These are phyloP conservation scores for Calvatia gigantea DNA, from an alignment of 768 basidiomycete genomes.

Conservation along the genomic window DNA sequence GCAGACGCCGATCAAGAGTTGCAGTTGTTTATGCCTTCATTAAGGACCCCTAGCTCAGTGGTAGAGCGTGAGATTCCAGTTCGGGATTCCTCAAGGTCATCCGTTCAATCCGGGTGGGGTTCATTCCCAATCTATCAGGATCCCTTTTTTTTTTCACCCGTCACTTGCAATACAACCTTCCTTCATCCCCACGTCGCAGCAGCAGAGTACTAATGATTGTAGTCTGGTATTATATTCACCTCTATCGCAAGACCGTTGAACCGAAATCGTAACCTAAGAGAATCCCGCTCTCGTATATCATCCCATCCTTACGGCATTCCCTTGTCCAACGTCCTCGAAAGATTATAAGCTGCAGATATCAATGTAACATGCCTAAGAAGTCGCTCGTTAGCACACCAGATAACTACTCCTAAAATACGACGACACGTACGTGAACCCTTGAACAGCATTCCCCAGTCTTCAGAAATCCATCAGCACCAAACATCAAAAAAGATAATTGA, in stretches of 20 bases:
- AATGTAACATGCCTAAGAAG: conserved; percentile 68
- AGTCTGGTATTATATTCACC: too few relatives aligned
- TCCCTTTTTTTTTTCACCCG: too few relatives aligned
- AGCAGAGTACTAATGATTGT: too few relatives aligned
- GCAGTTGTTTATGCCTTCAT: neutral
- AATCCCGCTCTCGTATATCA: neutral
- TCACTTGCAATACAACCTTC: too few relatives aligned
- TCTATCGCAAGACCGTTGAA: too few relatives aligned
- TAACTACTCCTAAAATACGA: neutral
- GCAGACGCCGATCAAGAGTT: neutral
- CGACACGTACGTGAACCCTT: conserved; percentile 78
- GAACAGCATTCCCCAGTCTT: conserved; percentile 83
- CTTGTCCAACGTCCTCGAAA: conserved; percentile 54
- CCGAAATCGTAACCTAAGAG: neutral
- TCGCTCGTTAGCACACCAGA: neutral
- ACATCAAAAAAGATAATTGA: neutral
- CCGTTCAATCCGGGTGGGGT: conserved; percentile 44
- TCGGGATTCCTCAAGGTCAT: conserved; percentile 40
- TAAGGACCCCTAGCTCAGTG: conserved; percentile 35
- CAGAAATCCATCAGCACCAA: conserved; percentile 3
- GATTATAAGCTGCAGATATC: conserved; percentile 81
- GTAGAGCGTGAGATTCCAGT: conserved; percentile 38
- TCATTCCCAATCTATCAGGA: too few relatives aligned
- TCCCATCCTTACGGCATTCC: neutral
- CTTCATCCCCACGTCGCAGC: too few relatives aligned